These are phyloP conservation scores for Penicillium argentinense DNA, from an alignment of 495 filamentous ascomycete species.

Conservation along the genomic window DNA sequence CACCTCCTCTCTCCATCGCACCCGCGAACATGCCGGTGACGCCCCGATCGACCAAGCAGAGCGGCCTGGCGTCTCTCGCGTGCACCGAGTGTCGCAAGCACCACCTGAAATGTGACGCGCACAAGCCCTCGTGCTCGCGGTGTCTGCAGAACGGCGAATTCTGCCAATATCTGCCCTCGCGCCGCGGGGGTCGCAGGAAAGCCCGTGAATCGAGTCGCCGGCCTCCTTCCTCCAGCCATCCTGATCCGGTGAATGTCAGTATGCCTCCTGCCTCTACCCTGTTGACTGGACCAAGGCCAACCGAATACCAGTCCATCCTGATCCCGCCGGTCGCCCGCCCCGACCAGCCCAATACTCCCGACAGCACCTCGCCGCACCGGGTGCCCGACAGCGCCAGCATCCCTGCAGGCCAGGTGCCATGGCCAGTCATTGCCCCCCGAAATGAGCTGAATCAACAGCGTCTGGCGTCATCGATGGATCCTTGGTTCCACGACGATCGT, in stretches of 20 bases:
- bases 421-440: constrained; percentile 21
- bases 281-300: constrained; percentile 4
- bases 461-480: constrained; percentile 10
- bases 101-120: constrained; percentile 44
- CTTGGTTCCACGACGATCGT: constrained; percentile 33
- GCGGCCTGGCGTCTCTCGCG: constrained; percentile 32
- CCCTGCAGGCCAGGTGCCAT: constrained; percentile 21
- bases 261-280: background rate
- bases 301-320: constrained; percentile 5
- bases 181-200: constrained; percentile 37
- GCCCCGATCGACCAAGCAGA: constrained; percentile 20
- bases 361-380: constrained; percentile 17
- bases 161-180: constrained; percentile 41
- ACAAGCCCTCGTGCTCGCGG: constrained; percentile 36
- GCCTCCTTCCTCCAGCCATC: constrained; percentile 5
- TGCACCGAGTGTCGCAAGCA: constrained; percentile 46
- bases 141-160: constrained; percentile 28
- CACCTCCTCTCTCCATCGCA: constrained; percentile 4
- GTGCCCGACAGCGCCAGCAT: constrained; percentile 10
- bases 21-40: constrained; percentile 13
- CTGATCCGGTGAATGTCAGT: constrained; percentile 15
- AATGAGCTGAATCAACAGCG: constrained; percentile 12
- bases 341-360: constrained; percentile 17
- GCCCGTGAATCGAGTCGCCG: constrained; percentile 22
- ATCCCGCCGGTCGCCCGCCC: constrained; percentile 1